Conservation (phyloP, 495 filamentous ascomycete genomes). For the Aspergillus steynii region DNA sequence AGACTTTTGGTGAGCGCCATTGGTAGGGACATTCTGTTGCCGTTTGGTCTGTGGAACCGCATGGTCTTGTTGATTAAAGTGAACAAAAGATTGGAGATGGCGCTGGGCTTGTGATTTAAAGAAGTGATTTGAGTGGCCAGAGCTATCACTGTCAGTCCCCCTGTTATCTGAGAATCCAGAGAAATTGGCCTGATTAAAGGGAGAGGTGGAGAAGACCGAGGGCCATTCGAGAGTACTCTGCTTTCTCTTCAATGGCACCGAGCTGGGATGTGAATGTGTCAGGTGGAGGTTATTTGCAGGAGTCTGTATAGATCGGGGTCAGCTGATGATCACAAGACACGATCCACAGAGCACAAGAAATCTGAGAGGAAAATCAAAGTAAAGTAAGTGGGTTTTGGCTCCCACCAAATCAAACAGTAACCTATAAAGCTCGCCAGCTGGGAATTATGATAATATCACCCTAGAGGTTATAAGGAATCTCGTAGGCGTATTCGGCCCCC, state of each 20-base stretch:
- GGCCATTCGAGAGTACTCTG: slow-evolving; percentile 8
- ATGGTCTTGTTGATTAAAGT: not conserved
- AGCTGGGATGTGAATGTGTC: slow-evolving; percentile 6
- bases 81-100: not conserved
- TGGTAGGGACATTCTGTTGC: not conserved
- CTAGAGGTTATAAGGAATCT: not conserved
- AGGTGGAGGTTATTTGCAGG: not conserved
- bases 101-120: not conserved
- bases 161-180: not conserved
- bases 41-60: not conserved
- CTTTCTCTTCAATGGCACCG: slow-evolving; percentile 20
- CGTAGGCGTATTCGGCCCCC: not conserved
- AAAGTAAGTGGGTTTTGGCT: not conserved
- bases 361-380: not conserved
- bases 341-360: not conserved
- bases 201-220: not conserved
- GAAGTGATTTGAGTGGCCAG: not conserved
- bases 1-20: slow-evolving; percentile 2
- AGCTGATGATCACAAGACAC: slow-evolving; percentile 6
- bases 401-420: not conserved
- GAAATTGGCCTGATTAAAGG: not conserved
- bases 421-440: too few species aligned
- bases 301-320: slow-evolving; percentile 4
- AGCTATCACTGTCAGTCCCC: not conserved
- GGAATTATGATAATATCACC: not conserved